Evolutionary conservation across 2,329 filamentous ascomycete genomes (phyloP).

Genomic region (Trichoderma hamatum): DNA sequence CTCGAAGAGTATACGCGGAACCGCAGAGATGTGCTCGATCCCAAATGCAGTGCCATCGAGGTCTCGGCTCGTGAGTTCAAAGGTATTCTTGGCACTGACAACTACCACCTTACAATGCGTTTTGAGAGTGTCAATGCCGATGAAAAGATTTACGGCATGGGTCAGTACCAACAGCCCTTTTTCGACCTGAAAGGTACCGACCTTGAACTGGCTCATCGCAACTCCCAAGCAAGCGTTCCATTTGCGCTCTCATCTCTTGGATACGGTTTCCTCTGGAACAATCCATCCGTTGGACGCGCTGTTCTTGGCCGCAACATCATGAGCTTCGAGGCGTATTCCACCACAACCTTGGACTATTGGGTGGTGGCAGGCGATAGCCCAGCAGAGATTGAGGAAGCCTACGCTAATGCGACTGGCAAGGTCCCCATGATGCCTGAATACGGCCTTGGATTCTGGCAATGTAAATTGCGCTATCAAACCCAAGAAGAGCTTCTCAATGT

Average conservation of each 20-base stretch:
- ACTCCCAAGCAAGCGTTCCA: slow-evolving; percentile 67
- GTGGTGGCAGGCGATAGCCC: slow-evolving; percentile 61
- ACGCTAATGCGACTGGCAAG: slow-evolving; percentile 59
- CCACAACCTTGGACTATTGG: slow-evolving; percentile 65
- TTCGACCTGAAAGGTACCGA: slow-evolving; percentile 66
- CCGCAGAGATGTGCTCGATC: slow-evolving; percentile 43
- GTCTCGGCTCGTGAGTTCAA: slow-evolving; percentile 62
- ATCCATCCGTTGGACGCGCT: slow-evolving; percentile 62
- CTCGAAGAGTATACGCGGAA: slow-evolving; percentile 41
- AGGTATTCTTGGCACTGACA: slow-evolving; percentile 50
- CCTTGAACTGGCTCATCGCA: slow-evolving; percentile 66
- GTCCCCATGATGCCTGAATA: slow-evolving; percentile 71
- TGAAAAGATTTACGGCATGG: slow-evolving; percentile 70
- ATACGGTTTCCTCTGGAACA: slow-evolving; percentile 69
- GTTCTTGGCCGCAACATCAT: slow-evolving; percentile 64
- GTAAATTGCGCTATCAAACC: slow-evolving; percentile 66
- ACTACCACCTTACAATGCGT: slow-evolving; percentile 60
- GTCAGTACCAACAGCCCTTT: slow-evolving; percentile 67
- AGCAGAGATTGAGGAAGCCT: slow-evolving; percentile 58
- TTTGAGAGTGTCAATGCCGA: slow-evolving; percentile 58
- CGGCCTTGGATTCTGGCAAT: slow-evolving; percentile 70
- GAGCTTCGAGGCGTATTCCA: slow-evolving; percentile 63
- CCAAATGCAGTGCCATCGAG: slow-evolving; percentile 60
- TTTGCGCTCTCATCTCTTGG: slow-evolving; percentile 63
- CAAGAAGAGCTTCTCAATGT: slow-evolving; percentile 65